phyloP scores from a whole-genome alignment of 1,139 yeast genomes.

The Suhomyces guaymorum region DNA sequence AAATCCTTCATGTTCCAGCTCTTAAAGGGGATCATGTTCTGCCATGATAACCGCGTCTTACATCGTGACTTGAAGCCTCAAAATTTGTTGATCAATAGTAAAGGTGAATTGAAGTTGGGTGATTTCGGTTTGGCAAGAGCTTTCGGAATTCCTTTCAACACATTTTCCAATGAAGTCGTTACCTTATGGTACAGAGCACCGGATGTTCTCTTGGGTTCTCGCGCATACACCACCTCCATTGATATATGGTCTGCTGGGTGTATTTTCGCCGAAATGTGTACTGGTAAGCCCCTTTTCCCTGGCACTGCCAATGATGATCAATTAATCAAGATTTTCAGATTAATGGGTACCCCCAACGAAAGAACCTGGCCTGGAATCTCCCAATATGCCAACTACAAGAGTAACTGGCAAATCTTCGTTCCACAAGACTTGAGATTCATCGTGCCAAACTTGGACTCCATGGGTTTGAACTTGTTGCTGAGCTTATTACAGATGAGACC shows the following conservation, averaged over 20 bases:
- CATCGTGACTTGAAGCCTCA: constrained; percentile 97
- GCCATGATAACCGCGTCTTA: constrained; percentile 91
- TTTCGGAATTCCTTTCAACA: constrained; percentile 96
- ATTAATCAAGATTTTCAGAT: constrained; percentile 78
- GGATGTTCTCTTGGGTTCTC: constrained; percentile 90
- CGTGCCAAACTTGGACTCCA: constrained; percentile 75
- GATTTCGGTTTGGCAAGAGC: constrained; percentile 98
- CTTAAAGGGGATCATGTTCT: constrained; percentile 85
- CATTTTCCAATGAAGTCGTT: constrained; percentile 95
- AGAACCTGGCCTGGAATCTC: constrained; percentile 95
- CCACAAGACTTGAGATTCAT: constrained; percentile 82
- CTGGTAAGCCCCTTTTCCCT: constrained; percentile 96
- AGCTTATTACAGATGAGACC: constrained; percentile 88
- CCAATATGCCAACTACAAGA: constrained; percentile 79
- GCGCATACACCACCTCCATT: constrained; percentile 92
- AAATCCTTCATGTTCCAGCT: constrained; percentile 93
- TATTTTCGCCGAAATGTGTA: constrained; percentile 95
- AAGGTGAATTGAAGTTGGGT: constrained; percentile 92
- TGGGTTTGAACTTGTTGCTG: constrained; percentile 77
- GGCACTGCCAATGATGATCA: constrained; percentile 97
- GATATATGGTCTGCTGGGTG: constrained; percentile 99
- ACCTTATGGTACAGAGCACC: constrained; percentile 99
- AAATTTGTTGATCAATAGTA: constrained; percentile 79
- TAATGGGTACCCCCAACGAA: constrained; percentile 97
- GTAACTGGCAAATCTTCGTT: constrained; percentile 73